A percentile compares a stretch with the other conserved stretches of the same genome.
These are phyloP conservation scores for Plasmopara viticola DNA, from an alignment of 352 stramenopile genomes.

Conservation along the genomic window DNA sequence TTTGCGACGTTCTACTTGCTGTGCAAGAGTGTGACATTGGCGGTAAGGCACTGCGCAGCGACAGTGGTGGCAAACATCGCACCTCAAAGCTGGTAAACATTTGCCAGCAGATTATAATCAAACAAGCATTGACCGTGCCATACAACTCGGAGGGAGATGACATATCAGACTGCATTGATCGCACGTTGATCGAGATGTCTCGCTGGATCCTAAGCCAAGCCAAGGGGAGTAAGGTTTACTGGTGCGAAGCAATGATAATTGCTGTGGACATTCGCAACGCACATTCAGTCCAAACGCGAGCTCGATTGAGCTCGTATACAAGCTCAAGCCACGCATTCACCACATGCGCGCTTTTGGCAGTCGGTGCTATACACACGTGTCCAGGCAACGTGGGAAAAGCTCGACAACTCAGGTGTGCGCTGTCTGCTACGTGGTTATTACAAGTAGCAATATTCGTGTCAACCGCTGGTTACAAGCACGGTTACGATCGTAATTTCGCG, in stretches of 20 bases:
- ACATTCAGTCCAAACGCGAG: no score
- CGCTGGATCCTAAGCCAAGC: not conserved
- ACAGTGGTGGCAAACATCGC: not conserved
- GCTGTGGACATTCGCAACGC: no score
- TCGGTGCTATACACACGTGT: no score
- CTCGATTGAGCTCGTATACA: no score
- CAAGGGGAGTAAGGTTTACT: not conserved
- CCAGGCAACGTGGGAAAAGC: no score
- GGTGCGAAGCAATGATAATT: not conserved
- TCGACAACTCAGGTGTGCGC: no score
- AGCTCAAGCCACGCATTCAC: no score
- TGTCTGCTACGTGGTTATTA: no score
- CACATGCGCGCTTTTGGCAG: no score
- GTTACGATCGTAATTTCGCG: no score
- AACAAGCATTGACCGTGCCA: not conserved
- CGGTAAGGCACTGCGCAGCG: not conserved
- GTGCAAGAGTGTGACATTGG: not conserved
- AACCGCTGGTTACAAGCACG: no score
- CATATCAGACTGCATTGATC: not conserved
- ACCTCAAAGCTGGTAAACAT: not conserved
- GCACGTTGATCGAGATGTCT: not conserved
- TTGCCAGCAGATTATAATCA: not conserved
- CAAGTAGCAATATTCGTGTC: no score
- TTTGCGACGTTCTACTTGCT: not conserved
- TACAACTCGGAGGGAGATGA: not conserved